These are phyloP conservation scores for Russula abietina DNA, from an alignment of 768 basidiomycete genomes.

Conservation along the genomic window DNA sequence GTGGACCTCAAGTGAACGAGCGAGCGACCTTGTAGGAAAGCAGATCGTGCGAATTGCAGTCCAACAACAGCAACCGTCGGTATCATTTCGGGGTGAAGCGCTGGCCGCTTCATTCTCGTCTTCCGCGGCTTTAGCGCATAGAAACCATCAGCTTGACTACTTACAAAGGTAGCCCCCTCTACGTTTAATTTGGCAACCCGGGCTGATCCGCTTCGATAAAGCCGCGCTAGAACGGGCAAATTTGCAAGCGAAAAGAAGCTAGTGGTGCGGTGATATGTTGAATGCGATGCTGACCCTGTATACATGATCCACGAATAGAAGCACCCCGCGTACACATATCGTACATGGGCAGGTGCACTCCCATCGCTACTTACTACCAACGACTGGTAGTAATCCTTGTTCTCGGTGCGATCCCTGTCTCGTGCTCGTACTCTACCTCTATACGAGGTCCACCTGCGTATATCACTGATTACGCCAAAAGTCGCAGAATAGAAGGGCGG, in stretches of 20 bases:
- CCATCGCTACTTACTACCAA: conserved; percentile 13
- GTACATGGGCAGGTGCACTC: neutral
- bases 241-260: neutral
- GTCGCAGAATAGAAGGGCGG: neutral
- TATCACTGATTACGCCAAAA: neutral
- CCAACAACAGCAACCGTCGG: neutral
- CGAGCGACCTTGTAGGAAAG: neutral
- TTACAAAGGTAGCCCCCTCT: neutral
- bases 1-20: neutral
- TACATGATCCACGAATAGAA: neutral
- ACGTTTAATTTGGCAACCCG: neutral
- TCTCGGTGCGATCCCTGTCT: conserved; percentile 12
- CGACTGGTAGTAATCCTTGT: neutral
- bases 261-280: neutral
- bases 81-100: neutral
- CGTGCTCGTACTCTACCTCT: conserved; percentile 22
- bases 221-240: neutral
- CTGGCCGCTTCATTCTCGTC: neutral
- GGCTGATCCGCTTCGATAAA: neutral
- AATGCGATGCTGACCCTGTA: neutral
- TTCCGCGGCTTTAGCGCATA: neutral
- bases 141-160: neutral
- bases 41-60: neutral
- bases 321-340: neutral
- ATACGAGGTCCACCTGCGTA: conserved; percentile 17